Conservation (phyloP, 352 stramenopile genomes). For the Plasmopara viticola region DNA sequence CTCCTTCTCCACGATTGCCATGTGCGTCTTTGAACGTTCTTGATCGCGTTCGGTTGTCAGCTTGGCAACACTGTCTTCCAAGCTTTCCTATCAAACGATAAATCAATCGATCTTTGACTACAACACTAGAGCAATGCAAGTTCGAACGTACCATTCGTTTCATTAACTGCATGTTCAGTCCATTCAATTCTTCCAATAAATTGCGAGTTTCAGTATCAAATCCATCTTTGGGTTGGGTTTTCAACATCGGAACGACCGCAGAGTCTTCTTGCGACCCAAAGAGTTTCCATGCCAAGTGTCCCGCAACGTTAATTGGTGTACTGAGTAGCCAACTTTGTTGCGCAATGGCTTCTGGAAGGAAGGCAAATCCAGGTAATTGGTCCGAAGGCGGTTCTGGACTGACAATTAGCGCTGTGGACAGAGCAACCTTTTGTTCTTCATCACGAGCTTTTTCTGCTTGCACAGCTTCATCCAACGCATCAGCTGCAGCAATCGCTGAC, state of each 20-base stretch:
- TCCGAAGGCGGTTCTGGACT: conserved; percentile 10
- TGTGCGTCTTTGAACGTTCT: conserved; percentile 56
- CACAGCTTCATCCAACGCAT: conserved; percentile 65
- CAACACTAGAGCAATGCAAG: background rate
- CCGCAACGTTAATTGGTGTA: conserved; percentile 53
- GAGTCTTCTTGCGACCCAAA: conserved; percentile 52
- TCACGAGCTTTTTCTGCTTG: conserved; percentile 41
- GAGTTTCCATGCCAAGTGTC: conserved; percentile 52
- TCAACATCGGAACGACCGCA: conserved; percentile 18
- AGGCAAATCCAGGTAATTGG: conserved; percentile 23
- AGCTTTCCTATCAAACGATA: conserved; percentile 39
- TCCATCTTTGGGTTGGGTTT: conserved; percentile 15
- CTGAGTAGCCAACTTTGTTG: conserved; percentile 63
- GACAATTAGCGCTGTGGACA: conserved; percentile 36
- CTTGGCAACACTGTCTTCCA: conserved; percentile 62
- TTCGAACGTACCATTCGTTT: conserved; percentile 51
- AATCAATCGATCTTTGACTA: background rate
- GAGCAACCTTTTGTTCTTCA: conserved; percentile 27
- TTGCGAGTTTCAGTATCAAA: conserved; percentile 47
- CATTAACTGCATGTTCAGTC: conserved; percentile 79
- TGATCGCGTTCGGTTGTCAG: conserved; percentile 77
- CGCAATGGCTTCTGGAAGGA: conserved; percentile 41
- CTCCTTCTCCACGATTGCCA: conserved; percentile 61
- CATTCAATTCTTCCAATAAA: conserved; percentile 76
- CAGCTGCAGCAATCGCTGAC: conserved; percentile 55